phyloP scores from a whole-genome alignment of 2,329 filamentous ascomycete species.

The Fusarium bactridioides region DNA sequence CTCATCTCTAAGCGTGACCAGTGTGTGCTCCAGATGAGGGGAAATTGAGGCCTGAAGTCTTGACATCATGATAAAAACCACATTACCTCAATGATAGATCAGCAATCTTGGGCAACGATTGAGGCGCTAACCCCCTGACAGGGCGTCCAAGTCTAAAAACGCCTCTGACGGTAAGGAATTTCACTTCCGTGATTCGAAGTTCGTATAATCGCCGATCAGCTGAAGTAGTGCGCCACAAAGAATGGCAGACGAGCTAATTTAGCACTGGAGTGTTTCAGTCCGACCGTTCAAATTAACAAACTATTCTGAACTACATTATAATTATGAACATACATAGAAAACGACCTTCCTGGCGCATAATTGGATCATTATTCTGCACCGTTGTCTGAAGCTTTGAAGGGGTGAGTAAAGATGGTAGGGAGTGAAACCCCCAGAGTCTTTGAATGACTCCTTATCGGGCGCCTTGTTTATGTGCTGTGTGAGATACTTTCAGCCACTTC shows the following conservation, averaged over 20 bases:
- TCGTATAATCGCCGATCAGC: neutral
- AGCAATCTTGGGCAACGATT: too few species aligned
- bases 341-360: too few species aligned
- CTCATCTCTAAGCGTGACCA: neutral
- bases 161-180: neutral
- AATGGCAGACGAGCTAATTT: neutral
- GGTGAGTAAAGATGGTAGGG: too few species aligned
- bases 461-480: neutral
- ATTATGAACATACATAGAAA: neutral
- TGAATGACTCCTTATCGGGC: neutral
- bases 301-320: neutral
- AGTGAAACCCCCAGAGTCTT: neutral
- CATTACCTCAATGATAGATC: neutral
- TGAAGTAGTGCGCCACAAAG: neutral
- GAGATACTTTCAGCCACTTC: neutral
- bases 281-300: neutral
- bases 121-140: neutral
- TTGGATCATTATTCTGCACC: fast-evolving
- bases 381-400: too few species aligned
- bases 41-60: neutral
- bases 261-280: neutral
- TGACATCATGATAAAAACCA: neutral
- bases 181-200: neutral
- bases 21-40: neutral
- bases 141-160: neutral